Base-by-base conservation (phyloP, 805 yeast genomes). In the Cyberlindnera amylophila region DNA sequence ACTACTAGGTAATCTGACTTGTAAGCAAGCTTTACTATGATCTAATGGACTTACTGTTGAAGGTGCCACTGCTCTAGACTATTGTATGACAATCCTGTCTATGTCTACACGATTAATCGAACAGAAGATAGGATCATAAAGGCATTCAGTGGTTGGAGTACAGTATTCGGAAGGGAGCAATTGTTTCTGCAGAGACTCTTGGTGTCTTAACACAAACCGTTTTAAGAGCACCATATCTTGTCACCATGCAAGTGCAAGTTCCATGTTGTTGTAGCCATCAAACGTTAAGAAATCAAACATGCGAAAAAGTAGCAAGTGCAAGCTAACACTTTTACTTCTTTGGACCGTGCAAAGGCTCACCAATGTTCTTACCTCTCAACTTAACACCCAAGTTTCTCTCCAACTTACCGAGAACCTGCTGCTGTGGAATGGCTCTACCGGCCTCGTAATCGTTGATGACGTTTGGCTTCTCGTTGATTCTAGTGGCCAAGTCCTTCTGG, bases 361-460 rank as follows among this genome's bases (percentile, higher is more conserved):
- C 99, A 58, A 93, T 85, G 66, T 82, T 85, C 72, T 91, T 90
- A 62, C 99, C 99, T 71, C 98, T 81, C 62, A 93, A 79, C 71
- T 89, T 93, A 51, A 93, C 84, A 53, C 98, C 98, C 57, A 93
- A 74, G 32, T 84, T 95, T 67, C 96, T 79, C 72, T 93, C 98
- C 65, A 93, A 69, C 72, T 93, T 93, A 42, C 84, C 90, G 58
- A 93, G 75, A 40, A 93, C 67, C 69, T 90, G 98, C 72, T 93
- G 99, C 72, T 87, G 90, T 45, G 99, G 99, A 53, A 85, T 79
- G 34, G 96, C 99, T 63, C 95, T 81, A 46, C 96, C 97, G 43
- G 95, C 86, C 72, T 93, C 99, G 67, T 93, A 93, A 62, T 93
- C 99, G 67, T 88, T 90, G 61, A 93, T 81, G 47, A 93, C 85